These are phyloP conservation scores for Fusarium neocosmosporiellum DNA, from an alignment of 2,329 filamentous ascomycete genomes.

Conservation along the genomic window DNA sequence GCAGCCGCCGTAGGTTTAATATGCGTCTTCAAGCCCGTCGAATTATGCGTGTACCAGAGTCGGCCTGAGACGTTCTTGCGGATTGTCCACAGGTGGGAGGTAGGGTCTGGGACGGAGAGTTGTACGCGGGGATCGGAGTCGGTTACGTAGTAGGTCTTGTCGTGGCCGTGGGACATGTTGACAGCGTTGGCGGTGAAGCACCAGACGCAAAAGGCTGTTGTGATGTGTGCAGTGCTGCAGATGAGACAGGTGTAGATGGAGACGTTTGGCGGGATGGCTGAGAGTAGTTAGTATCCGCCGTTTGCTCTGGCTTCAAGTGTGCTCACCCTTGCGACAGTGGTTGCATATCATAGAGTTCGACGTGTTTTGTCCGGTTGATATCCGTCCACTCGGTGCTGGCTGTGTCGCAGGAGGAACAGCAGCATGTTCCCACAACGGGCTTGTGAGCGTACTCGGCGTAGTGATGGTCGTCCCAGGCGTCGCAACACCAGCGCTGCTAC, in stretches of 20 bases:
- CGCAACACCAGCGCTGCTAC: conserved; percentile 17
- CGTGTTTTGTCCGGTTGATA: conserved; percentile 9
- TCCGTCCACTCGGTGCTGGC: conserved; percentile 1
- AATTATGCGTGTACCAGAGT: conserved; percentile 43
- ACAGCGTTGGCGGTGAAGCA: conserved; percentile 42
- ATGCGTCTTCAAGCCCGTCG: conserved; percentile 40
- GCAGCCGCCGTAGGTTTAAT: conserved; percentile 35
- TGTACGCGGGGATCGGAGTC: conserved; percentile 41
- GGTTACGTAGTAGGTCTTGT: conserved; percentile 41
- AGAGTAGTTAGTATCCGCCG: rapidly evolving
- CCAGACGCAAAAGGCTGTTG: conserved; percentile 42
- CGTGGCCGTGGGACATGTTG: conserved; percentile 38
- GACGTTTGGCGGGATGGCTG: conserved; percentile 40
- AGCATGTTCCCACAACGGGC: conserved; percentile 18
- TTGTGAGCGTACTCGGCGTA: conserved; percentile 5
- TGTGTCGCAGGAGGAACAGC: not conserved
- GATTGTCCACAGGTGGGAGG: conserved; percentile 37
- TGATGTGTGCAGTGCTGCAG: conserved; percentile 39
- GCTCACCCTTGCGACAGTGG: conserved; percentile 38
- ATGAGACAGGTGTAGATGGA: conserved; percentile 43
- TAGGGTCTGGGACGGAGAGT: conserved; percentile 23
- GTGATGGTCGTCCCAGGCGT: conserved; percentile 21
- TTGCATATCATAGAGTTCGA: conserved; percentile 12
- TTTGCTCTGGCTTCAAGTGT: rapidly evolving
- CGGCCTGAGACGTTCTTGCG: conserved; percentile 43